phyloP scores from a whole-genome alignment of 805 yeast genomes.

The Saccharomycopsis malanga region DNA sequence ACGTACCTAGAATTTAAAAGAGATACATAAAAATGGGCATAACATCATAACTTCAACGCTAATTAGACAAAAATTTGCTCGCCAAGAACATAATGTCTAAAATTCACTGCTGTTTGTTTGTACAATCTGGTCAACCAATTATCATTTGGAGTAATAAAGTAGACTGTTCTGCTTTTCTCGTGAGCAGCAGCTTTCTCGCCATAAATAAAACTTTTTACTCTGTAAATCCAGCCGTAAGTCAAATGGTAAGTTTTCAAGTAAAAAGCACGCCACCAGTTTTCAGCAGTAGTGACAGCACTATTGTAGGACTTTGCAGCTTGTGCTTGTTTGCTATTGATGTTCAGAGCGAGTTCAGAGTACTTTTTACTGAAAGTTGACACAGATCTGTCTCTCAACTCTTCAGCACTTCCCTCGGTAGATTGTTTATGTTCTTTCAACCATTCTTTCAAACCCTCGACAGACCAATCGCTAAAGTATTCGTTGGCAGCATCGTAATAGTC shows the following conservation, averaged over 20 bases:
- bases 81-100: constrained; percentile 9
- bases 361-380: neutral
- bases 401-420: neutral
- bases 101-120: neutral
- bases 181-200: neutral
- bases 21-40: too few relatives aligned
- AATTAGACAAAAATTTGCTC: constrained; percentile 1
- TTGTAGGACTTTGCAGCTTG: neutral
- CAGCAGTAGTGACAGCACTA: neutral
- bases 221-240: neutral
- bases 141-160: constrained; percentile 2
- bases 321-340: neutral
- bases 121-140: constrained; percentile 3
- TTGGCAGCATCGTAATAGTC: constrained; percentile 1
- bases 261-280: neutral
- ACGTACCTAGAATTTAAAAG: too few relatives aligned
- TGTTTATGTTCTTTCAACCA: constrained; percentile 6
- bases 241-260: neutral
- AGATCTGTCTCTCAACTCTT: neutral
- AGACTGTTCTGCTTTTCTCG: neutral
- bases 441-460: neutral
- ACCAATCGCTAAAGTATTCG: constrained; percentile 3
- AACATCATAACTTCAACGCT: too few relatives aligned
- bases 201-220: neutral
- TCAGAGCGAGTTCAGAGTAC: neutral